phyloP scores from a whole-genome alignment of 164 flowering plant species.

The Platanus orientalis region DNA sequence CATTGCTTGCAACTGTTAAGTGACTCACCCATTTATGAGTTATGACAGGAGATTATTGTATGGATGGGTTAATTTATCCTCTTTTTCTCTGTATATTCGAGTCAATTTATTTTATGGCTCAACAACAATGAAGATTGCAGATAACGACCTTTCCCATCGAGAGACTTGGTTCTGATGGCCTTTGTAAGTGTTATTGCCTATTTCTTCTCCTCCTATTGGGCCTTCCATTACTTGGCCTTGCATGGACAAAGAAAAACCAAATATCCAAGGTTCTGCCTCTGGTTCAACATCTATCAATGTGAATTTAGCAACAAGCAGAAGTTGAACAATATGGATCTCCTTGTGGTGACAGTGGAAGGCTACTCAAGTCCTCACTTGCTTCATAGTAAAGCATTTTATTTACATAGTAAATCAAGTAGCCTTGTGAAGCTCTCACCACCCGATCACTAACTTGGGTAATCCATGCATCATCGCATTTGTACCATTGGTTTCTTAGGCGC shows the following conservation, averaged over 20 bases:
- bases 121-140: no score
- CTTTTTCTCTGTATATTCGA: background rate
- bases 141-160: background rate
- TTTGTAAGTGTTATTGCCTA: background rate
- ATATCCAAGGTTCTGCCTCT: background rate
- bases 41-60: background rate
- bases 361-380: slow-evolving; percentile 43
- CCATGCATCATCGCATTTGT: slow-evolving; percentile 80
- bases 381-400: slow-evolving; percentile 38
- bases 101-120: background rate
- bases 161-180: background rate
- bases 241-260: background rate
- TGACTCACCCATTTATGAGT: no score
- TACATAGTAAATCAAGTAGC: slow-evolving; percentile 59
- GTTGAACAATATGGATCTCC: slow-evolving; percentile 38
- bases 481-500: slow-evolving; percentile 52
- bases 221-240: background rate
- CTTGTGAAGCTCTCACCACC: slow-evolving; percentile 52
- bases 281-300: background rate
- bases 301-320: slow-evolving; percentile 50
- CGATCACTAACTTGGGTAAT: slow-evolving; percentile 53
- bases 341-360: slow-evolving; percentile 37
- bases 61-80: background rate
- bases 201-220: background rate
- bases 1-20: background rate